phyloP scores from a whole-genome alignment of 2,329 filamentous ascomycete species.

The Cladophialophora chaetospira region DNA sequence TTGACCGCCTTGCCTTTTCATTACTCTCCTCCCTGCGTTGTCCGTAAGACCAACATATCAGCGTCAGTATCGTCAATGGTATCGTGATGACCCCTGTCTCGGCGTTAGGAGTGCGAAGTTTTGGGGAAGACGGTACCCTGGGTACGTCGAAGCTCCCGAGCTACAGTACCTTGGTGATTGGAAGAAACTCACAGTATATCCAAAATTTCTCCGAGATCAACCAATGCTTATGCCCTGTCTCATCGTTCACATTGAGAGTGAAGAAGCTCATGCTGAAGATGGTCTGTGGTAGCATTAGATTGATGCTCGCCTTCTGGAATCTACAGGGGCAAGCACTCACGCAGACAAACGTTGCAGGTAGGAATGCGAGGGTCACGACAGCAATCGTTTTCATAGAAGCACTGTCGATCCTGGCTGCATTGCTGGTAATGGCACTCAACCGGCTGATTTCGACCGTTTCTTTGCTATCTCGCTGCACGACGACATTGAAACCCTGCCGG shows the following conservation, averaged over 20 bases:
- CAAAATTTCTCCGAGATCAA: conserved; percentile 36
- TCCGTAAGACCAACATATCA: conserved; percentile 33
- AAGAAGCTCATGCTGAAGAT: conserved; percentile 43
- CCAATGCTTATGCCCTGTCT: conserved; percentile 31
- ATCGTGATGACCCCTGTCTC: conserved; percentile 33
- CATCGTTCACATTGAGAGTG: conserved; percentile 28
- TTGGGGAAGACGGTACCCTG: background rate
- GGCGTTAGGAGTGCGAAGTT: background rate
- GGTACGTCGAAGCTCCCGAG: no score
- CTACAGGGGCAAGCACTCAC: conserved; percentile 36
- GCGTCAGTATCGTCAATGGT: conserved; percentile 36
- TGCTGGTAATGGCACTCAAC: conserved; percentile 37
- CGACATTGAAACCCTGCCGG: conserved; percentile 38
- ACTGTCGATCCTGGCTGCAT: conserved; percentile 36
- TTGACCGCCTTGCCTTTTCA: background rate
- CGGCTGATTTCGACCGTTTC: conserved; percentile 37
- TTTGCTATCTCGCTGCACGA: conserved; percentile 38
- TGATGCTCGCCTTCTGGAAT: conserved; percentile 36
- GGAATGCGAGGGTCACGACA: conserved; percentile 39
- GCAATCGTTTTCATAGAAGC: conserved; percentile 42
- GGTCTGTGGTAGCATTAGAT: conserved; percentile 35
- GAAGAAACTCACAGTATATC: conserved; percentile 35
- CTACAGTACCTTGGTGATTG: no score
- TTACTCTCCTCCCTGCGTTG: conserved; percentile 10
- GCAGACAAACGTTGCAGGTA: conserved; percentile 44